phyloP scores from a whole-genome alignment of 805 yeast species.

The Cyberlindnera veronae region DNA sequence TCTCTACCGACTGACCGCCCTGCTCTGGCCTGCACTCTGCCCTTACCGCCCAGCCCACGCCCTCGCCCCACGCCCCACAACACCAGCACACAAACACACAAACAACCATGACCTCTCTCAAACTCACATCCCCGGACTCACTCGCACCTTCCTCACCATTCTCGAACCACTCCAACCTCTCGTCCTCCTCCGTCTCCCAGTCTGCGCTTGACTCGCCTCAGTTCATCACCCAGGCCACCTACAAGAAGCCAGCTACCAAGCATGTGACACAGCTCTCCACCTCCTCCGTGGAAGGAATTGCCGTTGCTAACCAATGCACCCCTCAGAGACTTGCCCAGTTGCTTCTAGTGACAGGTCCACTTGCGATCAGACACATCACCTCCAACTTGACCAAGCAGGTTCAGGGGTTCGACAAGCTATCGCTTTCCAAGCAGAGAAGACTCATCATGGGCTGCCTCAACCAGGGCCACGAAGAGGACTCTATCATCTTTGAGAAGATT shows the following conservation, averaged over 20 bases:
- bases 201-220: slow-evolving; percentile 22
- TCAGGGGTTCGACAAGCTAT: slow-evolving; percentile 72
- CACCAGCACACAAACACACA: neutral
- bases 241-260: slow-evolving; percentile 26
- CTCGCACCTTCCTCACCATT: slow-evolving; percentile 28
- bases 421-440: slow-evolving; percentile 85
- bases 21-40: neutral
- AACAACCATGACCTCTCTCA: slow-evolving; percentile 7
- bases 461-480: slow-evolving; percentile 50
- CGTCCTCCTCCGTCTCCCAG: slow-evolving; percentile 16
- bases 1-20: neutral
- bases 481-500: slow-evolving; percentile 79
- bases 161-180: slow-evolving; percentile 20
- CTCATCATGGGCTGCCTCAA: slow-evolving; percentile 88
- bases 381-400: slow-evolving; percentile 71
- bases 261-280: slow-evolving; percentile 51
- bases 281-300: slow-evolving; percentile 82
- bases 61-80: neutral
- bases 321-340: slow-evolving; percentile 71
- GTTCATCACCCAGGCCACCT: slow-evolving; percentile 26
- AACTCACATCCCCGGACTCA: slow-evolving; percentile 23
- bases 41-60: neutral
- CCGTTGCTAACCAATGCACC: slow-evolving; percentile 82
- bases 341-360: slow-evolving; percentile 72
- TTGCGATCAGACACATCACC: slow-evolving; percentile 88